Evolutionary conservation across 2,329 filamentous ascomycete species (phyloP), one percentile per base, ranked within the genome.

Genomic region (Exophiala aquamarina): DNA sequence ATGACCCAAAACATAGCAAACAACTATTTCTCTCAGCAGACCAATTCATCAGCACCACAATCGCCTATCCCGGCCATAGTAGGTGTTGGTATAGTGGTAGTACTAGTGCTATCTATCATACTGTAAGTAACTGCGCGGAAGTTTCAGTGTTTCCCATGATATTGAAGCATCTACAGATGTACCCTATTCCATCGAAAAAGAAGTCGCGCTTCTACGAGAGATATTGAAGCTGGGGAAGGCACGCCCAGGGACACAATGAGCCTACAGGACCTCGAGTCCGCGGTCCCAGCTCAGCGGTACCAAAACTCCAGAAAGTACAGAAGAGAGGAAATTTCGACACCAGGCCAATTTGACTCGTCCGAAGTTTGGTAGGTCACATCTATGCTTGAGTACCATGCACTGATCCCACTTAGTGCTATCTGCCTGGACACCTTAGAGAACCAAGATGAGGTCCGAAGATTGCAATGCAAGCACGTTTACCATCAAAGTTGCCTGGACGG

Each of bases 391-490:
- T 15, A 37, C 34, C 34, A 37, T 37, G 10, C 34, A 18, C 34
- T 37, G 34, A 37, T 37, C 4, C 34, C 4, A 37, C 4, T 37
- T 37, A 37, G 34, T 37, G 34, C 34, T 37, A 15, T 37, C 34
- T 37, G 34, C 34, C 34, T 37, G 34, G 34, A 37, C 4, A 37
- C 34, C 34, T 37, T 37, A 37, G 34, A 37, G 34, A 37, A 37
- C 34, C 34, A 37, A 37, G 34, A 37, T 37, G 34, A 37, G 34
- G 34, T 37, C 34, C 34, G 34, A 37, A 37, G 34, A 37, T 37
- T 37, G 34, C 34, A 37, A 37, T 37, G 34, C 34, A 15, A 37
- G 34, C 34, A 37, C 34, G 34, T 37, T 37, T 37, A 4, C n/a
- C 34, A 37, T 37, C 34, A 37, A 37, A 37, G 34, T 37, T 37